These are phyloP conservation scores for Russula sp. DNA, from an alignment of 768 basidiomycete genomes.

Conservation along the genomic window DNA sequence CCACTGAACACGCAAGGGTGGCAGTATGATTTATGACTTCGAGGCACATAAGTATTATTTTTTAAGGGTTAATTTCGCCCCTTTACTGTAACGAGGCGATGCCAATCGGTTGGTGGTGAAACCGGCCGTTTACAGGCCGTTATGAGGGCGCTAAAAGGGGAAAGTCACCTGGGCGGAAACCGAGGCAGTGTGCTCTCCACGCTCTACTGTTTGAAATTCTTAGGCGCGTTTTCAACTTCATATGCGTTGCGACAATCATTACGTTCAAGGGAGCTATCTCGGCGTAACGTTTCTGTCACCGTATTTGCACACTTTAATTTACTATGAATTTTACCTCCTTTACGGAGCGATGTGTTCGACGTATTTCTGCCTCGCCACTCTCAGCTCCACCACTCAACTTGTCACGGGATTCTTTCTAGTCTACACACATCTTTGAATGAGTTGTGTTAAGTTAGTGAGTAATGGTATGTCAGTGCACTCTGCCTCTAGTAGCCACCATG, in stretches of 20 bases:
- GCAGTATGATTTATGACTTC: too few species aligned
- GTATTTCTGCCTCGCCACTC: neutral
- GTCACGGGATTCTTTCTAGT: neutral
- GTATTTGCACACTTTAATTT: neutral
- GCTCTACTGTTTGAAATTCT: neutral
- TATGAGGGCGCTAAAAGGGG: too few species aligned
- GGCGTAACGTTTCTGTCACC: neutral
- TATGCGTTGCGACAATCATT: slow-evolving; percentile 1
- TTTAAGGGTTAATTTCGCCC: too few species aligned
- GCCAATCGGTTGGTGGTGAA: too few species aligned
- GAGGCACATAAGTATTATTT: too few species aligned
- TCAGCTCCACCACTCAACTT: too few species aligned
- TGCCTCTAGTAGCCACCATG: neutral
- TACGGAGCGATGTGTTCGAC: slow-evolving; percentile 12
- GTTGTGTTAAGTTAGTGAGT: neutral
- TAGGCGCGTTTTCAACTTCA: neutral
- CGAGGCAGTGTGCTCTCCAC: neutral
- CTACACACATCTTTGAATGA: neutral
- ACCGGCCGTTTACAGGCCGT: too few species aligned
- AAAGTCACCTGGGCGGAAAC: too few species aligned
- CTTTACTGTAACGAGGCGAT: too few species aligned
- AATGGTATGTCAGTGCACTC: neutral
- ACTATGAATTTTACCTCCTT: neutral
- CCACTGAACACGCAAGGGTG: too few species aligned
- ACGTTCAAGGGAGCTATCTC: neutral